Base-by-base conservation (phyloP, 1,284 basidiomycete genomes). In the Ustilago nuda region DNA sequence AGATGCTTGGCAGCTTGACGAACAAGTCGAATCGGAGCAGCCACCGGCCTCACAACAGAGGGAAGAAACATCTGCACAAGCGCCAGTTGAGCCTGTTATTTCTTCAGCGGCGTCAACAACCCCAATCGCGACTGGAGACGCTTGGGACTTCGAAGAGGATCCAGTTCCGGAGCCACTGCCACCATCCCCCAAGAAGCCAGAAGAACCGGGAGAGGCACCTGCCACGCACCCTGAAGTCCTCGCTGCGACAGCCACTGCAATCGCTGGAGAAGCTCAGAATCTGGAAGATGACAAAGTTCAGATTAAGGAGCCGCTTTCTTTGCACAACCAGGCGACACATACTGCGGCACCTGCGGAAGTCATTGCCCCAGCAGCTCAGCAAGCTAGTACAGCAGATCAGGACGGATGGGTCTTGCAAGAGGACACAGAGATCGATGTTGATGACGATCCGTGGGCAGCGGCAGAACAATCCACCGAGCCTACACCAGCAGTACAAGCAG, bases 1-100 rank as follows among this genome's bases (percentile, higher is more conserved):
- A 50, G 67, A 79, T 56, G 78, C 76, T 8, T 79, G 78, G 78
- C 65, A 64, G 5, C 59, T 80, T 11, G 41, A 65, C 13, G 65
- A 67, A 8, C 58, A 67, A 32, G 61, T 61, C 9, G 64, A 27
- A 3, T 35, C 46, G 9, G 30, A 37, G 17, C 48, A 53, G 15
- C 1, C 37, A 17, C 52, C 33, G 8, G 12, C 17, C n/a, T 54
- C 52, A 11, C n/a, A 33, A n/a, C 7, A 39, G 32, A 32, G 61
- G 17, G 37, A 39, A 37, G 56, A 39, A 43, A 8, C 35, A 54
- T 13, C 6, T 13, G 32, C 8, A 19, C n/a, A 9, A 13, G 52
- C 33, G 6, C 19, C 52, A 33, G 17, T 19, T 12, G 52, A 19
- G n/a, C 13, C 15, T 12, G 33, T 9, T 15, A 12, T n/a, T 37